Evolutionary conservation across 805 yeast genomes (phyloP).

Genomic region (Saccharomycopsis sp.): DNA sequence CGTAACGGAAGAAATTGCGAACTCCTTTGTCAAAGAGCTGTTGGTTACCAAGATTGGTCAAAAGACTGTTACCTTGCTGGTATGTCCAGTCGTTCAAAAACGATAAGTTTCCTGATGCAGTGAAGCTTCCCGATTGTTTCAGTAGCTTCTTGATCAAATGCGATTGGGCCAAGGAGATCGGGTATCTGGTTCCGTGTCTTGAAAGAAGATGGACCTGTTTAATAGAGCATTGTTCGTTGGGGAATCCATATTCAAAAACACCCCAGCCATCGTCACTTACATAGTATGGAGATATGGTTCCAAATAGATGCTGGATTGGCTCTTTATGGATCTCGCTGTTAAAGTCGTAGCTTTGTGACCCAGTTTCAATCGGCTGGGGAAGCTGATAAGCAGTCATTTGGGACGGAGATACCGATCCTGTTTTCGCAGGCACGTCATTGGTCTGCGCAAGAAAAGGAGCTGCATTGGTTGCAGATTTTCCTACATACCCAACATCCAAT

Average conservation of each 20-base stretch:
- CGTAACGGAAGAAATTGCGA: slow-evolving; percentile 22
- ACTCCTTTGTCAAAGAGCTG: slow-evolving; percentile 23
- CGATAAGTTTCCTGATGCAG: slow-evolving; percentile 40
- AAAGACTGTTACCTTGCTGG: slow-evolving; percentile 16
- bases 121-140: slow-evolving; percentile 27
- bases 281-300: slow-evolving; percentile 18
- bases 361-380: slow-evolving; percentile 21
- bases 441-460: slow-evolving; percentile 19
- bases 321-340: slow-evolving; percentile 5
- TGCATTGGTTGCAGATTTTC: slow-evolving; percentile 8
- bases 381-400: slow-evolving; percentile 5
- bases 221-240: slow-evolving; percentile 38
- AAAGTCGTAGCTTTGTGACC: slow-evolving; percentile 19
- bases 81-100: slow-evolving; percentile 42
- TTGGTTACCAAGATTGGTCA: slow-evolving; percentile 22
- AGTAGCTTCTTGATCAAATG: slow-evolving; percentile 31
- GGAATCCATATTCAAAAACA: slow-evolving; percentile 22
- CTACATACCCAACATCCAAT: slow-evolving; percentile 13
- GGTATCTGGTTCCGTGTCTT: slow-evolving; percentile 79
- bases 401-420: slow-evolving; percentile 8
- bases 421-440: slow-evolving; percentile 1
- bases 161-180: slow-evolving; percentile 24
- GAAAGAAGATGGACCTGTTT: slow-evolving; percentile 65
- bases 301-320: slow-evolving; percentile 18
- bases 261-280: slow-evolving; percentile 22